Evolutionary conservation across 768 basidiomycete species (phyloP), one percentile per base, ranked within the genome.

Genomic region (Rhodotorula taiwanensis): DNA sequence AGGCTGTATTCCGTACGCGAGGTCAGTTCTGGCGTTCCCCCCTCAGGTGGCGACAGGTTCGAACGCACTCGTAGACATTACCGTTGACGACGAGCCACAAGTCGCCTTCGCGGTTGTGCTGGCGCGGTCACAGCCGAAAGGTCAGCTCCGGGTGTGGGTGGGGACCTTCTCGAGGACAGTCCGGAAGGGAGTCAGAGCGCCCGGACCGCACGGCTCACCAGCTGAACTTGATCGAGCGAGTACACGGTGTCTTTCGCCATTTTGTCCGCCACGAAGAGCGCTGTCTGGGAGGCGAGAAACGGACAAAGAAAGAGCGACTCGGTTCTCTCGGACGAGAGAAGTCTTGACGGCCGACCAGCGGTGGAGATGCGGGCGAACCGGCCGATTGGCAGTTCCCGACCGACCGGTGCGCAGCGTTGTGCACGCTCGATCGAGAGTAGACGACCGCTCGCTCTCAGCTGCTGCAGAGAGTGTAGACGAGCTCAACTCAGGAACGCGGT

Each of bases 31-130:
- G n/a, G n/a, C n/a, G n/a, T n/a, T n/a, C n/a, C n/a, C n/a, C n/a
- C n/a, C n/a, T n/a, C n/a, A n/a, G n/a, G n/a, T n/a, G n/a, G n/a
- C n/a, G n/a, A n/a, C n/a, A n/a, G n/a, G n/a, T n/a, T n/a, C 34
- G 16, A 6, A 33, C 57, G 30, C 25, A 61, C 56, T 90, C 83
- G 60, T 86, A 91, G 33, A 91, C 87, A 71, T 85, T 87, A 13
- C 86, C 78, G 74, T 91, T 88, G 54, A 91, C 80, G 41, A 87
- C 78, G 48, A 91, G 80, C 88, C 90, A 92, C 84, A 92, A 79
- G 77, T 92, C 89, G 58, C 83, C 87, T 28, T 80, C 77, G 69
- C 81, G 86, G 76, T 86, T 87, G 77, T 93, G 89, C 83, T 87
- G 41, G 0, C 7, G 20, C 25, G 5, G 41, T 16, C 10, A 39